These are phyloP conservation scores for Yarrowia sp. DNA, from an alignment of 805 yeast species.

Conservation along the genomic window DNA sequence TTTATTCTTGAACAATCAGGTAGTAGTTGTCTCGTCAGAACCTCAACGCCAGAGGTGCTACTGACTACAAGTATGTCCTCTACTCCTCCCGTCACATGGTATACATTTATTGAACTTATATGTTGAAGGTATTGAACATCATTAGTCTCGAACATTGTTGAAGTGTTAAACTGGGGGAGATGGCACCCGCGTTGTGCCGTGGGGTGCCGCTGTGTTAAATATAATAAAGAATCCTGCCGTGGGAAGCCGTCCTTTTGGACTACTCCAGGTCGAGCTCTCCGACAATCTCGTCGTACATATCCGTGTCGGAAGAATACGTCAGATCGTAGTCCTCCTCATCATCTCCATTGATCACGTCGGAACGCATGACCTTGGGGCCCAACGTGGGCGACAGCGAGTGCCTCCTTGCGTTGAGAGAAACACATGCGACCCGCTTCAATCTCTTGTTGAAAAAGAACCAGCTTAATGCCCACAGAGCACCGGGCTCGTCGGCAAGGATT, in stretches of 20 bases:
- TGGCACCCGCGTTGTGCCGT: neutral
- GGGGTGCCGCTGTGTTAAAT: conserved; percentile 4
- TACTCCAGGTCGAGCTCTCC: conserved; percentile 54
- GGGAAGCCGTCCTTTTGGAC: too few relatives aligned
- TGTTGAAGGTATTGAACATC: too few relatives aligned
- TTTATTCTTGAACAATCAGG: too few relatives aligned
- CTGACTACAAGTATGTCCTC: too few relatives aligned
- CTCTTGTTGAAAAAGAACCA: conserved; percentile 93
- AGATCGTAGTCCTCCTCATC: conserved; percentile 58
- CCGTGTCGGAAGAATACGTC: conserved; percentile 44
- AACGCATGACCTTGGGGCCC: conserved; percentile 43
- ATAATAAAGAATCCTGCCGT: too few relatives aligned
- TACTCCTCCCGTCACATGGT: too few relatives aligned
- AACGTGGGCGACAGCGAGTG: conserved; percentile 53
- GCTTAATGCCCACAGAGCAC: conserved; percentile 74
- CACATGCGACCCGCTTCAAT: conserved; percentile 86
- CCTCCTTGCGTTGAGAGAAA: conserved; percentile 69
- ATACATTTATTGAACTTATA: too few relatives aligned
- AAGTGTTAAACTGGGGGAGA: neutral
- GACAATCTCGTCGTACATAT: conserved; percentile 51
- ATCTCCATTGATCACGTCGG: conserved; percentile 50
- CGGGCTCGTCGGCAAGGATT: conserved; percentile 69
- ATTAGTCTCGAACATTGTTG: too few relatives aligned
- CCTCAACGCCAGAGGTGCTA: too few relatives aligned
- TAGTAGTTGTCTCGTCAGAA: too few relatives aligned